Base-by-base conservation (phyloP, 2,329 filamentous ascomycete species). In the Exophiala sideris region DNA sequence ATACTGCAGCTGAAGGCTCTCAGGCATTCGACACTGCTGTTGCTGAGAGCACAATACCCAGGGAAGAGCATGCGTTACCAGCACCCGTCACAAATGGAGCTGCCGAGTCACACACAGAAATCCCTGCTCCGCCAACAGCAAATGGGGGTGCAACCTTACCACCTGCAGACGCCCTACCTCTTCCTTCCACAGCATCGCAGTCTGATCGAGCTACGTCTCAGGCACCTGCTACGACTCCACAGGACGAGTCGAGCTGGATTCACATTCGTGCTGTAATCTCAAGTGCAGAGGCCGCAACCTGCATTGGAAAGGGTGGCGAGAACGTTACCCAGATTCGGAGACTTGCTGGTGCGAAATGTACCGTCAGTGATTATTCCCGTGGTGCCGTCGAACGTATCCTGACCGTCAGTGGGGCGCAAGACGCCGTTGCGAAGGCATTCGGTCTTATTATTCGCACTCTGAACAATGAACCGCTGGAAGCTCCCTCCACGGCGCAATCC, bases 291-390 rank as follows among this genome's bases (percentile, higher is more conserved):
- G 94, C 94, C 63, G 94, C 94, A 36, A 99, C 94, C 45, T 90
- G 96, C 63, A 99, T 99, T 73, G 94, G 94, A 69, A 99, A 99
- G 76, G 92, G 91, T 60, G 94, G 94, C 70, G 94, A 99, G 79
- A 99, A 99, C 68, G 94, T 99, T 45, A 95, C 91, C 64, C 90
- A 95, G 75, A 97, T 99, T 68, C 86, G 94, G 64, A 90, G 89
- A 70, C 81, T 96, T 75, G 96, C 94, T 48, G 91, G 91, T 66
- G 94, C 94, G 63, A 97, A 97, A 76, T 99, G 94, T 78, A 99
- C 94, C 45, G 94, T 99, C 65, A 96, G 91, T 76, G 94, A 99
- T 74, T 99, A 97, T 68, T 89, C 95, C 65, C 90, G 95, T 68
- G 94, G 94, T 62, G 94, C 94, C 51, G 91, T 97, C 33, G 94